A percentile compares a stretch with the other conserved stretches of the same genome.
These are phyloP conservation scores for Aspergillus sp. DNA, from an alignment of 2,329 filamentous ascomycete genomes.

Conservation along the genomic window DNA sequence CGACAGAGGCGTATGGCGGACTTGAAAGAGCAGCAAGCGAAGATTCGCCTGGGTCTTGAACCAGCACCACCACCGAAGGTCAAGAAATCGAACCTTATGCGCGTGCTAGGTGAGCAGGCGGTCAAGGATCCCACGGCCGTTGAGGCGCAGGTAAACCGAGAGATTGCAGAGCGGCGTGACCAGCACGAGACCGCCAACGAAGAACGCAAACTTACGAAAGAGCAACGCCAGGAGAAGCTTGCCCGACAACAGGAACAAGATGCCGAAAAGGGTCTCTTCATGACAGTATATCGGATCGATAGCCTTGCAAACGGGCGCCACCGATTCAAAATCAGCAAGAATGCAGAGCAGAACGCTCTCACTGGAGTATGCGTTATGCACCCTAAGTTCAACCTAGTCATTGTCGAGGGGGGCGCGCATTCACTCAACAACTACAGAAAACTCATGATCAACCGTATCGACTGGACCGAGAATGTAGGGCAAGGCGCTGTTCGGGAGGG, in stretches of 20 bases:
- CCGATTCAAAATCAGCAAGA: slow-evolving; percentile 87
- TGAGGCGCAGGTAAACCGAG: slow-evolving; percentile 86
- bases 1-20: slow-evolving; percentile 89
- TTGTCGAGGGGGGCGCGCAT: slow-evolving; percentile 87
- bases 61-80: slow-evolving; percentile 92
- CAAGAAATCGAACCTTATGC: slow-evolving; percentile 97
- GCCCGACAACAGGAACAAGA: slow-evolving; percentile 81
- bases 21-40: slow-evolving; percentile 92
- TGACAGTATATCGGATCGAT: slow-evolving; percentile 85
- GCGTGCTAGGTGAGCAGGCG: slow-evolving; percentile 85
- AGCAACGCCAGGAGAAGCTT: slow-evolving; percentile 82
- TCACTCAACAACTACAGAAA: slow-evolving; percentile 85
- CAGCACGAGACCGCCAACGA: slow-evolving; percentile 78
- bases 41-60: slow-evolving; percentile 86
- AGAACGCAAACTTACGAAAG: slow-evolving; percentile 82
- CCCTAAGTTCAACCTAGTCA: slow-evolving; percentile 81
- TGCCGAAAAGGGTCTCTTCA: slow-evolving; percentile 77
- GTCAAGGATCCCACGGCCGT: slow-evolving; percentile 98
- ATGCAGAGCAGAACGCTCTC: slow-evolving; percentile 83
- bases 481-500: slow-evolving; percentile 59
- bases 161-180: slow-evolving; percentile 82
- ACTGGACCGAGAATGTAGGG: slow-evolving; percentile 87
- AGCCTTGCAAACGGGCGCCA: slow-evolving; percentile 91
- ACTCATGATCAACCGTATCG: slow-evolving; percentile 87
- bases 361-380: slow-evolving; percentile 92